Conservation (phyloP, 495 filamentous ascomycete species). For the Parathielavia hyrcaniae region DNA sequence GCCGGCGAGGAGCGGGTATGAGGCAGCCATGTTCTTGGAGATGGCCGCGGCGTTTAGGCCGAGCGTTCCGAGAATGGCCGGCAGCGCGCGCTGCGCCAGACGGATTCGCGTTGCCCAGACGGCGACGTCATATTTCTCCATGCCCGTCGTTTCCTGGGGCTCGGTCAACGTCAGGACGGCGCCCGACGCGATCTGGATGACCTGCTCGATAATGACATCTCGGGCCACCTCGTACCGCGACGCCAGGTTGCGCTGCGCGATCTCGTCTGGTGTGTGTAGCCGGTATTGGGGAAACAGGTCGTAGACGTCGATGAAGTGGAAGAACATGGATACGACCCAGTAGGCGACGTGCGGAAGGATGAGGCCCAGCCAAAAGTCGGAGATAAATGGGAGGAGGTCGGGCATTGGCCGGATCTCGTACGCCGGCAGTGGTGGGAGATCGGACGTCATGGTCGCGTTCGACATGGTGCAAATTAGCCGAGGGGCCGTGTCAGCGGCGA, state of each 20-base stretch:
- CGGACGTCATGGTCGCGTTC: constrained; percentile 38
- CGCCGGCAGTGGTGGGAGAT: constrained; percentile 69
- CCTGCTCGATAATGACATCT: constrained; percentile 82
- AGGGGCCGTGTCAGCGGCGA: constrained; percentile 20
- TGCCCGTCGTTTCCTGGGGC: constrained; percentile 57
- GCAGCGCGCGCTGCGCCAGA: constrained; percentile 61
- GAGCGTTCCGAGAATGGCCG: constrained; percentile 48
- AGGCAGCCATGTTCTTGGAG: constrained; percentile 49
- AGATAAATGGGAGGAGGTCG: constrained; percentile 67
- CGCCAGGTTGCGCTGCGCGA: constrained; percentile 79
- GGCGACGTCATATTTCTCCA: constrained; percentile 75
- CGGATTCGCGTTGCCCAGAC: constrained; percentile 73
- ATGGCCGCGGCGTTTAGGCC: constrained; percentile 53
- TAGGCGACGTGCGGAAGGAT: constrained; percentile 77
- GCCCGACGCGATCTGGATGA: constrained; percentile 71
- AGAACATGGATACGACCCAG: constrained; percentile 80
- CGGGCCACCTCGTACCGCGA: constrained; percentile 72
- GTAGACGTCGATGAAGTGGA: constrained; percentile 74
- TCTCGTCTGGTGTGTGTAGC: constrained; percentile 85
- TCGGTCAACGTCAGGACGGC: constrained; percentile 58
- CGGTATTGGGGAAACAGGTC: constrained; percentile 82
- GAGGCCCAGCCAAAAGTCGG: constrained; percentile 70
- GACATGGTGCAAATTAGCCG: constrained; percentile 33
- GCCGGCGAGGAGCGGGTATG: constrained; percentile 60
- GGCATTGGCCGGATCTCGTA: constrained; percentile 62